Base-by-base conservation (phyloP, 1,139 yeast species). In the Lodderomyces beijingensis region DNA sequence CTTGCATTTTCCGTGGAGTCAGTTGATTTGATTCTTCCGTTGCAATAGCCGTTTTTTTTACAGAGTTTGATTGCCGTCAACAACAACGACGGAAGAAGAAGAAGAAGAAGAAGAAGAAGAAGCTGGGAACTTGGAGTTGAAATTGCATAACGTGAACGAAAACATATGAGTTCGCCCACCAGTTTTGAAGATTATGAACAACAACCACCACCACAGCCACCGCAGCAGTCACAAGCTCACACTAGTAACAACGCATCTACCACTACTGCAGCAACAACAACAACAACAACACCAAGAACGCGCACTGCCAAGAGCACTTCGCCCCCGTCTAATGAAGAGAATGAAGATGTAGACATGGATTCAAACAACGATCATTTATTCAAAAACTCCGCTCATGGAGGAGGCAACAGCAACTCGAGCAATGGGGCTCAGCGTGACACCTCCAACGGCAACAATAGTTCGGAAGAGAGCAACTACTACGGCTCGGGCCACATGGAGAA, bases 101-200 rank as follows among this genome's bases (percentile, higher is more conserved):
- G n/a, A n/a, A n/a, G n/a, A n/a, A n/a, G n/a, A n/a, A n/a, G n/a
- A n/a, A n/a, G n/a, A n/a, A n/a, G n/a, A n/a, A n/a, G n/a, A n/a
- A n/a, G n/a, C n/a, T n/a, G n/a, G n/a, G n/a, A n/a, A n/a, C n/a
- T n/a, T n/a, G n/a, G n/a, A n/a, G n/a, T n/a, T n/a, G n/a, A n/a
- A n/a, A n/a, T n/a, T n/a, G n/a, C n/a, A n/a, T n/a, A n/a, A n/a
- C n/a, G n/a, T n/a, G n/a, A n/a, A n/a, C n/a, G n/a, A n/a, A n/a
- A n/a, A n/a, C 11, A 23, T 23, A 25, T 14, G 28, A 25, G 28
- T 25, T 25, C 28, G 17, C 16, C 62, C 10, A 57, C 56, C 30
- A 57, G 62, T 39, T 40, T 47, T 16, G 55, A 49, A 30, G 59
- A 54, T 22, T 55, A 50, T 29, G 32, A 34, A 25, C 34, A 24